Percentiles rank a stretch among this genome's conserved stretches.
phyloP scores from a whole-genome alignment of 495 filamentous ascomycete species.

The Penicillium coprophilum region DNA sequence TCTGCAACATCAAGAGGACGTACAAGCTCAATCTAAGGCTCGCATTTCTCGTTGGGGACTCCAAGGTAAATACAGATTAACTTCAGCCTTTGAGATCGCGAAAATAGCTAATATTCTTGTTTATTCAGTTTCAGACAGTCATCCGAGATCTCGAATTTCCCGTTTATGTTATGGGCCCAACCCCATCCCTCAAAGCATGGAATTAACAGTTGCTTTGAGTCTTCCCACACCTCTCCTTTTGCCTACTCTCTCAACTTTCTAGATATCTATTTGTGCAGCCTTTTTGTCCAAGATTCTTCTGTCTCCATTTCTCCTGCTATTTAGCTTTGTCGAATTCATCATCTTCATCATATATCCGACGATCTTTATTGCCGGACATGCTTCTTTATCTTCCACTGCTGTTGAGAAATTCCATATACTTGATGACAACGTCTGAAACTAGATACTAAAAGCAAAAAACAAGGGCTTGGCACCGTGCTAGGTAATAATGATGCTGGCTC shows the following conservation, averaged over 20 bases:
- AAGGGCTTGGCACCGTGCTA: no score
- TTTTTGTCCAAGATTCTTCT: background rate
- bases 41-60: background rate
- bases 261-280: background rate
- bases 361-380: background rate
- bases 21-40: background rate
- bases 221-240: background rate
- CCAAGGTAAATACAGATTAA: background rate
- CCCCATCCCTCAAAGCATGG: background rate
- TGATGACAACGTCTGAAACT: no score
- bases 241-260: background rate
- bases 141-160: slow-evolving; percentile 6
- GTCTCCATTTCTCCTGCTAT: background rate
- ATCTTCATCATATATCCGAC: background rate
- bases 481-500: no score
- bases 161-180: background rate
- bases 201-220: background rate
- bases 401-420: background rate
- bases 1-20: slow-evolving; percentile 9
- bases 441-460: no score
- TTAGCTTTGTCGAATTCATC: background rate
- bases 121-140: background rate
- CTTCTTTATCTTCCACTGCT: background rate
- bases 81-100: background rate
- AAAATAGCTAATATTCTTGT: background rate